Base-by-base conservation (phyloP, 75 land plant genomes). In the Cunninghamia lanceolata region DNA sequence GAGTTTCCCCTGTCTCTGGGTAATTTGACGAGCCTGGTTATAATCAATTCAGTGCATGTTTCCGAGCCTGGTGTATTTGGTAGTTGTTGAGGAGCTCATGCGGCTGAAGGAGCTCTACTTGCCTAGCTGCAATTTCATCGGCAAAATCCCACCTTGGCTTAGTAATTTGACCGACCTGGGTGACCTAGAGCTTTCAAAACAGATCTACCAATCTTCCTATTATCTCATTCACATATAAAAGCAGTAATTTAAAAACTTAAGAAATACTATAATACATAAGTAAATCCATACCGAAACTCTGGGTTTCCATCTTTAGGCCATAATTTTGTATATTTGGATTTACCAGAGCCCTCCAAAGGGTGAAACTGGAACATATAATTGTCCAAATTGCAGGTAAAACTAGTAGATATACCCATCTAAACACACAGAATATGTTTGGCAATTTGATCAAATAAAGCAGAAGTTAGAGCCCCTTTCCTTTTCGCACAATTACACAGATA, bases 1-100 rank as follows among this genome's bases (percentile, higher is more conserved):
- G 30, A 42, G 21, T 92, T 94, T 74, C 96, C 94, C 0, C 87
- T 89, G 89, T 92, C 93, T 14, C 87, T 95, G 34, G 16, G 36
- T 1, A 84, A 82, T 39, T 82, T 93, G 87, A 84, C 90, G 2
- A 66, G 47, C 15, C 88, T 95, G 0, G 14, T 1, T 88, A 91
- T 35, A 94, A 95, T 32, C 80, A 36, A 38, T 93, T 91, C 82
- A 85, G 84, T n/a, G n/a, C n/a, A n/a, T n/a, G n/a, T n/a, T n/a
- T n/a, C 84, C 28, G 1, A 84, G 85, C 96, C 98, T 0, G 63
- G n/a, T n/a, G n/a, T n/a, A n/a, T n/a, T n/a, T n/a, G n/a, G n/a
- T n/a, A n/a, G n/a, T n/a, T n/a, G n/a, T n/a, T n/a, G n/a, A 1
- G 10, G 91, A 84, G 84, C 83, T 95, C 46, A 7, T 87, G 10